Percentiles rank a stretch among this genome's conserved stretches.
phyloP scores from a whole-genome alignment of 352 stramenopile genomes.

The Phytophthora pini region DNA sequence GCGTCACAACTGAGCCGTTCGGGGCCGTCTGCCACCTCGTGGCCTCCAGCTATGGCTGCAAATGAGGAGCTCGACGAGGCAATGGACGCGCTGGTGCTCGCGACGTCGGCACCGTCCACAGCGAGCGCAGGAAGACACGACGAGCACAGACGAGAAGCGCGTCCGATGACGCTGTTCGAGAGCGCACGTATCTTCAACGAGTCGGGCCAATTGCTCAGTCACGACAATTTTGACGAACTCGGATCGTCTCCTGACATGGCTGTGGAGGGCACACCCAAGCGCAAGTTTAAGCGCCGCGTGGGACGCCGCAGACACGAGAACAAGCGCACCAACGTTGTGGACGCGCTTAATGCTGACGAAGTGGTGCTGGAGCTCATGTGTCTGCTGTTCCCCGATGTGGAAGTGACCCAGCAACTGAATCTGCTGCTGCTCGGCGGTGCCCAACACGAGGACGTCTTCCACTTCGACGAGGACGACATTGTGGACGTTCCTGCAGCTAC shows the following conservation, averaged over 20 bases:
- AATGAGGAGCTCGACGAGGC: conserved; percentile 42
- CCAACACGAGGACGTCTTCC: conserved; percentile 67
- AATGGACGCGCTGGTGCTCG: conserved; percentile 36
- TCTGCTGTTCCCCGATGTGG: conserved; percentile 63
- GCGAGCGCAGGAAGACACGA: conserved; percentile 38
- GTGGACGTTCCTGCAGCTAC: conserved; percentile 16
- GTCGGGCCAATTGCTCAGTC: conserved; percentile 68
- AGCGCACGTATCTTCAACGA: conserved; percentile 83
- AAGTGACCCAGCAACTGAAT: conserved; percentile 86
- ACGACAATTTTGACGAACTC: conserved; percentile 75
- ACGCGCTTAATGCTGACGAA: conserved; percentile 61
- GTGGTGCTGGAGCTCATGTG: conserved; percentile 83
- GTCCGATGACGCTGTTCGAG: conserved; percentile 83
- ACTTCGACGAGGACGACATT: conserved; percentile 76
- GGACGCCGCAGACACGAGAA: conserved; percentile 61
- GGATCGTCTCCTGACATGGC: conserved; percentile 57
- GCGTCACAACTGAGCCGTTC: conserved; percentile 50
- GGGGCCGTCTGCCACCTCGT: conserved; percentile 57
- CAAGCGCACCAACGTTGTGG: conserved; percentile 42
- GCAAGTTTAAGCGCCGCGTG: conserved; percentile 72
- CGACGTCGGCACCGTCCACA: conserved; percentile 55
- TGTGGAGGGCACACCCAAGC: conserved; percentile 30
- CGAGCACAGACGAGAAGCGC: conserved; percentile 49
- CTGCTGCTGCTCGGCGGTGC: conserved; percentile 59
- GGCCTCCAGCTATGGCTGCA: conserved; percentile 43